Evolutionary conservation across 257 asterid genomes (phyloP), one percentile per base, ranked within the genome.

Genomic region (Salvia rosmarinus): DNA sequence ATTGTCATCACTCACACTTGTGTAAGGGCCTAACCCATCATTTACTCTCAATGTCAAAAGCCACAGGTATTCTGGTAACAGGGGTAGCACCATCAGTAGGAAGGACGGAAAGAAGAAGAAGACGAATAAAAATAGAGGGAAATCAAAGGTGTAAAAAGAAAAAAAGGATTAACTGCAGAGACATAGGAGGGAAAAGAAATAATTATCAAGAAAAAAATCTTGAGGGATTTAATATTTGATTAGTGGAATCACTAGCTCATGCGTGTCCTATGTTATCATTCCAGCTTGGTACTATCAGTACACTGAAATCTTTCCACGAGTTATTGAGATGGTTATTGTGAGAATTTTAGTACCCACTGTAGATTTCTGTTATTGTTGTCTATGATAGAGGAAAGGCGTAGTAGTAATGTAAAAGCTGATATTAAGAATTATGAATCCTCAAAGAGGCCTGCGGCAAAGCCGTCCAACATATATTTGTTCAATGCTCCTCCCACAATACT

Each of bases 201-300:
- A 11, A 9, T 23, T 2, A 5, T 9, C 6, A 12, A 55, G 13
- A 49, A 35, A 51, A 6, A 28, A 57, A 43, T 44, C 64, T 67
- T 46, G 28, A 59, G 35, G 37, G 37, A 21, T 35, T 4, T 16
- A 21, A 49, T 50, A 44, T 74, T 14, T 34, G 61, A 67, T 65
- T 50, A 74, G 57, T 12, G 54, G 39, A 30, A 23, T 73, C 42
- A 35, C 42, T 52, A 69, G 17, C 19, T 68, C 43, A 13, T 17
- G 30, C 40, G 32, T 59, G 58, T 40, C 66, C 56, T 43, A 20
- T 19, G 47, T 11, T 21, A 35, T 52, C 17, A 9, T n/a, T n/a
- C n/a, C n/a, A n/a, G n/a, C n/a, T n/a, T n/a, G n/a, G n/a, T n/a
- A n/a, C n/a, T n/a, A n/a, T n/a, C n/a, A n/a, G n/a, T n/a, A n/a